A percentile compares a stretch with the other conserved stretches of the same genome.
phyloP scores from a whole-genome alignment of 768 basidiomycete genomes.

The Multifurca ochricompacta region DNA sequence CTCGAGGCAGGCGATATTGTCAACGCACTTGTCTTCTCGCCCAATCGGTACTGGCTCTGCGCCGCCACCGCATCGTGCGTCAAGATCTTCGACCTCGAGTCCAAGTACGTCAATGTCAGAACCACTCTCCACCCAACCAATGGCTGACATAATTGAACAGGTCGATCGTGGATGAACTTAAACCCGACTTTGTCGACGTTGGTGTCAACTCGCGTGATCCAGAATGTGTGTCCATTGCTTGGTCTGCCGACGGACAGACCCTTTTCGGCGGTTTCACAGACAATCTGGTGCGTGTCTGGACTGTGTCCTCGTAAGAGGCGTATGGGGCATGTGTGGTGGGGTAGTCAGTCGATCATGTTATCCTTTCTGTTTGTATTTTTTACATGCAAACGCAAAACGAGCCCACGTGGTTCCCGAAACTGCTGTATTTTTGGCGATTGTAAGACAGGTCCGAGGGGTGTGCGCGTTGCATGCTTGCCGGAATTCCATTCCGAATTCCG shows the following conservation, averaged over 20 bases:
- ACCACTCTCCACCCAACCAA: constrained; percentile 4
- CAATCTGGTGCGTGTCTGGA: constrained; percentile 89
- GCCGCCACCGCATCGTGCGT: constrained; percentile 95
- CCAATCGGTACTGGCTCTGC: constrained; percentile 99
- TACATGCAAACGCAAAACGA: constrained; percentile 21
- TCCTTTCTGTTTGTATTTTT: constrained; percentile 21
- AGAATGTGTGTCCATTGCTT: constrained; percentile 94
- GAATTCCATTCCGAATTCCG: too few species aligned
- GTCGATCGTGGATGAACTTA: constrained; percentile 98
- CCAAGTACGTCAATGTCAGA: constrained; percentile 85
- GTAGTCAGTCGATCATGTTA: constrained; percentile 13
- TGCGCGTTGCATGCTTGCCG: too few species aligned
- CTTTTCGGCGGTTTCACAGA: constrained; percentile 97
- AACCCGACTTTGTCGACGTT: constrained; percentile 83
- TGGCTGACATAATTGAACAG: constrained; percentile 31
- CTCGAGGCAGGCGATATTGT: constrained; percentile 97
- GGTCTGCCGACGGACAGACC: constrained; percentile 97
- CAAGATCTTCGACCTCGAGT: constrained; percentile 99
- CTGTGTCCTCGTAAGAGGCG: constrained; percentile 48
- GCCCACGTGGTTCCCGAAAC: constrained; percentile 12
- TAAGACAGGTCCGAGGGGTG: not conserved
- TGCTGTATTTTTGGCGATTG: not conserved
- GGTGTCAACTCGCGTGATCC: constrained; percentile 66
- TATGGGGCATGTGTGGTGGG: constrained; percentile 9
- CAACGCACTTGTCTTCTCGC: constrained; percentile 99